A percentile compares a stretch with the other conserved stretches of the same genome.
These are phyloP conservation scores for Hebeloma cylindrosporum DNA, from an alignment of 768 basidiomycete genomes.

Conservation along the genomic window DNA sequence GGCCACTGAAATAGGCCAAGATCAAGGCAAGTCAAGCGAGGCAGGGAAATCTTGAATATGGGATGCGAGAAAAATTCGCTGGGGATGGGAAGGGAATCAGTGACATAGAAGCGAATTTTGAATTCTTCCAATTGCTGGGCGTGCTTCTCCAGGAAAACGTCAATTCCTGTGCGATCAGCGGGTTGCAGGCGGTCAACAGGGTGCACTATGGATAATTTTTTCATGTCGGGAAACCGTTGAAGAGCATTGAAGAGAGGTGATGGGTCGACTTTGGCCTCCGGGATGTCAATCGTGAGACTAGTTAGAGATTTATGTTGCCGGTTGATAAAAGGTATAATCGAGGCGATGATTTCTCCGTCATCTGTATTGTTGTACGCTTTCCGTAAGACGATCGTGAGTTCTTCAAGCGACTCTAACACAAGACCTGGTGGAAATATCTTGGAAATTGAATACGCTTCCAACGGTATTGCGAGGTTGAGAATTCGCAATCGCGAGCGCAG, in stretches of 20 bases:
- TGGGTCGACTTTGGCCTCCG: constrained; percentile 1
- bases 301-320: constrained; percentile 6
- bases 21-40: constrained; percentile 3
- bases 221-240: constrained; percentile 2
- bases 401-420: constrained; percentile 7
- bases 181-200: background rate
- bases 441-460: constrained; percentile 4
- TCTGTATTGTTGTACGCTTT: background rate
- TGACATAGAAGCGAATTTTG: background rate
- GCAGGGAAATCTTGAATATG: constrained; percentile 8
- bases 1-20: constrained; percentile 6
- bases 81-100: background rate
- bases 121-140: background rate
- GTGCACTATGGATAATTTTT: background rate
- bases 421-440: background rate
- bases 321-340: constrained; percentile 8
- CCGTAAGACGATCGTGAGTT: constrained; percentile 2
- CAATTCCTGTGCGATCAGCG: background rate
- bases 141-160: constrained; percentile 3
- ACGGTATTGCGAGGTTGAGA: constrained; percentile 4
- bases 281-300: constrained; percentile 5
- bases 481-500: constrained; percentile 1
- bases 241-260: constrained; percentile 5
- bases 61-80: constrained; percentile 6
- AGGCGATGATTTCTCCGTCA: background rate